Evolutionary conservation across 75 land plant genomes (phyloP), one percentile per base, ranked within the genome.

Genomic region (Picea sitchensis): DNA sequence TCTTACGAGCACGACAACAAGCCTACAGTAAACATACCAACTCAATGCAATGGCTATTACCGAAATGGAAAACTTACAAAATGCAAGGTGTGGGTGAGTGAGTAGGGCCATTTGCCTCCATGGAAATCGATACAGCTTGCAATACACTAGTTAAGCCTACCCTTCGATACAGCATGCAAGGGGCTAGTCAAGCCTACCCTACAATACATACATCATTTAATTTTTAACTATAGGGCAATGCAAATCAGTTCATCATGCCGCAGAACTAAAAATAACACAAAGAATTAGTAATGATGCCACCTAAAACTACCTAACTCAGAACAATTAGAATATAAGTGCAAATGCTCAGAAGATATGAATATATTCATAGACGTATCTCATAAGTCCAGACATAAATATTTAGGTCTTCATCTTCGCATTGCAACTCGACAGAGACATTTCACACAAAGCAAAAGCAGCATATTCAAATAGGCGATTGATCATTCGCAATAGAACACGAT

Each of bases 341-440:
- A 63, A 63, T 63, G 65, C 65, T 63, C 65, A 63, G 65, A 63
- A 63, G 65, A 63, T 26, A 63, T 63, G 13, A 14, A 26, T 26
- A 1, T 30, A 13, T 26, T 63, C 65, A 63, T 63, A 23, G 65
- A 63, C 3, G 23, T 63, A 23, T 63, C 65, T 63, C 65, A 63
- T 23, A 63, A 63, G 65, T 63, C 65, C 65, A 63, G 65, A 63
- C 65, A 63, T 63, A 63, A 26, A 26, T 63, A 12, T 62, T 63
- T 9, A 63, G 65, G 32, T 63, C 65, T 63, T 63, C 65, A 63
- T 63, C 65, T 9, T 30, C 6, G 65, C 65, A 63, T 47, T 47
- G 54, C 9, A 0, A 47, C 8, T 47, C 8, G 7, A 47, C 8
- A 47, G 54, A 47, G 54, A 47, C 54, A 1, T 7, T 47, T 47